Percentiles rank a stretch among this genome's conserved stretches.
Evolutionary conservation across 169 alveolate genomes (phyloP).

Genomic region (Babesia bovis): DNA sequence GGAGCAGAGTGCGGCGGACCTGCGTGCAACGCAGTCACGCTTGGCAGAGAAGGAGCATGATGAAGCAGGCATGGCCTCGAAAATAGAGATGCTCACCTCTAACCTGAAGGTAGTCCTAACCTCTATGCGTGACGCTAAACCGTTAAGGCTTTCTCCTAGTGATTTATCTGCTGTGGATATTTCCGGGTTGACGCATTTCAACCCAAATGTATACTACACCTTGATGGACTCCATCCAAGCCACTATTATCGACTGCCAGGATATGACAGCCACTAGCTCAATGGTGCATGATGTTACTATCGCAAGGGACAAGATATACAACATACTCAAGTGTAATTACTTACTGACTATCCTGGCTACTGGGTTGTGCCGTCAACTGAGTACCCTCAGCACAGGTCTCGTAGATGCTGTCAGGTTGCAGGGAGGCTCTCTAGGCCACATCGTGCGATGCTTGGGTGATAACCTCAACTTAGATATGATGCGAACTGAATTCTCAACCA

Average conservation of each 20-base stretch:
- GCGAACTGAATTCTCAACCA: slow-evolving; percentile 14
- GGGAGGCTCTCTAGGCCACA: not conserved
- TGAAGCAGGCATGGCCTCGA: slow-evolving; percentile 13
- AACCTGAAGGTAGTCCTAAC: not conserved
- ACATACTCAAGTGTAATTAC: slow-evolving; percentile 48
- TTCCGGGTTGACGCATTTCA: slow-evolving; percentile 13
- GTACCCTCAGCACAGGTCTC: slow-evolving; percentile 1
- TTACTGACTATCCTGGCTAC: slow-evolving; percentile 14
- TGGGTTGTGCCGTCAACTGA: slow-evolving; percentile 32
- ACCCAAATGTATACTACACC: slow-evolving; percentile 14
- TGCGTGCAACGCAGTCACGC: slow-evolving; percentile 5
- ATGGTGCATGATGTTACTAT: not conserved
- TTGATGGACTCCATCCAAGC: slow-evolving; percentile 25
- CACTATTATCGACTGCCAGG: not conserved
- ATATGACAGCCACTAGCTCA: not conserved
- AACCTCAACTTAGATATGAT: slow-evolving; percentile 6
- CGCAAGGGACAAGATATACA: slow-evolving; percentile 28
- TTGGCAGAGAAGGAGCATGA: slow-evolving; percentile 31
- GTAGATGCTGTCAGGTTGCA: slow-evolving; percentile 3
- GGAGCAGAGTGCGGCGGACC: slow-evolving; percentile 23
- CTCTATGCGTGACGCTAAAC: slow-evolving; percentile 19
- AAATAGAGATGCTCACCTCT: not conserved
- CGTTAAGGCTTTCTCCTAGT: not conserved
- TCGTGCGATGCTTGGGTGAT: slow-evolving; percentile 1
- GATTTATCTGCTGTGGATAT: slow-evolving; percentile 20